Conservation (phyloP, 768 basidiomycete genomes). For the Collybia sordida region DNA sequence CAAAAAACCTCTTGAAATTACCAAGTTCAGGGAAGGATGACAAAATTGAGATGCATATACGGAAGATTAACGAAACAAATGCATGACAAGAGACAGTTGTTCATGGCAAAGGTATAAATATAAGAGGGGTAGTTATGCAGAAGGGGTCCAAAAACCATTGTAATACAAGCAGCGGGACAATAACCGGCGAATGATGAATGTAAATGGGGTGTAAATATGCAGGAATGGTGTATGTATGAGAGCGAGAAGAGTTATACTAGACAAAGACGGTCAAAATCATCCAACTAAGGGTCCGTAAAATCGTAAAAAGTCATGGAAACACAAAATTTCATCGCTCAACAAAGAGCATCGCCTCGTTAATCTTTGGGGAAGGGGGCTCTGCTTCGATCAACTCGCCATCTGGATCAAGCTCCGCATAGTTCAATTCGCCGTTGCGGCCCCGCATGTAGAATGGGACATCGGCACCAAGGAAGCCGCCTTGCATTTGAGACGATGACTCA, state of each 20-base stretch:
- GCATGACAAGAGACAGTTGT: background rate
- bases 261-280: background rate
- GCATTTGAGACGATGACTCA: slow-evolving; percentile 6
- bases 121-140: background rate
- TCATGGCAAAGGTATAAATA: background rate
- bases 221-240: background rate
- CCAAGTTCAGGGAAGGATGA: background rate
- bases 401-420: slow-evolving; percentile 32
- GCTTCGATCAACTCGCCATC: slow-evolving; percentile 37
- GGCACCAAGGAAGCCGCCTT: slow-evolving; percentile 2
- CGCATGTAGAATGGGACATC: slow-evolving; percentile 6
- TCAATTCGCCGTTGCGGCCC: slow-evolving; percentile 1
- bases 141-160: background rate
- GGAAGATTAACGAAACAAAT: background rate
- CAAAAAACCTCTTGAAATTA: background rate
- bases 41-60: background rate
- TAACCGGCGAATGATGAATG: background rate
- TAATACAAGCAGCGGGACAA: background rate
- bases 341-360: slow-evolving; percentile 38
- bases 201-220: background rate
- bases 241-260: background rate
- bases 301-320: background rate
- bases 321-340: slow-evolving; percentile 39
- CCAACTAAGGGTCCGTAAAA: too few species aligned
- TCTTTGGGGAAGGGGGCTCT: slow-evolving; percentile 44